Evolutionary conservation across 2,329 filamentous ascomycete species (phyloP), one percentile per base, ranked within the genome.

Genomic region (Fusarium sp.): DNA sequence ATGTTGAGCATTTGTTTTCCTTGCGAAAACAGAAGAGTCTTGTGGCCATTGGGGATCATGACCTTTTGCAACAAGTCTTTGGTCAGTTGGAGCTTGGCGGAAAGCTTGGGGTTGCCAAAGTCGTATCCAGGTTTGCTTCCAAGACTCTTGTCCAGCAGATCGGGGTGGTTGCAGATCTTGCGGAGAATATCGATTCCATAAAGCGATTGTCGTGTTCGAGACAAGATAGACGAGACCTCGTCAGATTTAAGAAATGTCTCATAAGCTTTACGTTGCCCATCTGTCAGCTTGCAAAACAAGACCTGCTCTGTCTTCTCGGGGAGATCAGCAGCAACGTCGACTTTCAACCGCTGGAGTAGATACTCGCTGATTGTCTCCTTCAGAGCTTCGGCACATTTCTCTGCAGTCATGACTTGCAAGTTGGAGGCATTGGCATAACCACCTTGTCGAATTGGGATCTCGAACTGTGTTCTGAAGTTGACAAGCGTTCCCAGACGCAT

Each of bases 161-260:
- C 97, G 0, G 97, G 97, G 78, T 99, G 97, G 73, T 99, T 99
- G 86, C 96, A 98, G 64, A 99, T 96, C 83, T 99, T 99, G 61
- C 97, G 92, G 43, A 99, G 86, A 30, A 95, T 93, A 77, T 98
- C 95, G 72, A 99, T 95, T 9, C 96, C 97, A 77, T 93, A 97
- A 1, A 99, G 86, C 3, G 95, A 93, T 79, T 98, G 93, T 5
- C 92, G 89, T 70, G 91, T 93, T 43, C 92, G 91, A 56, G 88
- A 90, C 45, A 96, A 83, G 66, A 98, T 98, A 0, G 93, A 91
- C n/a, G 88, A 90, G 88, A 98, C 95, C 52, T 98, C 95, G 45
- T 94, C 91, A 0, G 95, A 98, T 20, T 87, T 87, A 3, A 98
- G 86, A 76, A 98, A 98, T 6, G 88, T 86, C 80, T 95, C 90